Conservation (phyloP, 306 rosid species). For the Rosa persica region DNA sequence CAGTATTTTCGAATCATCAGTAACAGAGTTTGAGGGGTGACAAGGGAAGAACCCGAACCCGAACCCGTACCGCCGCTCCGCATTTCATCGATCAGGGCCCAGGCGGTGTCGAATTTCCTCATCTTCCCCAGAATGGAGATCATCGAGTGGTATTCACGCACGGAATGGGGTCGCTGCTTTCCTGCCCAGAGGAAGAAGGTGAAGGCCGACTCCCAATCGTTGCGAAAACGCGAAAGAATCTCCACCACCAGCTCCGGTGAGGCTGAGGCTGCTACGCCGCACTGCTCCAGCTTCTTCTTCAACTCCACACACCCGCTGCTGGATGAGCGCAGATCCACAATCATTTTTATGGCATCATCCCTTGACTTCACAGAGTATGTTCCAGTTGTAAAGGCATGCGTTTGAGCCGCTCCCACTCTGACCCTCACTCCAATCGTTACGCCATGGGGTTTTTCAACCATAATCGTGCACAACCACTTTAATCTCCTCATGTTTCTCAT, state of each 20-base stretch:
- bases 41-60: slow-evolving; percentile 45
- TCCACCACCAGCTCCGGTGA: slow-evolving; percentile 67
- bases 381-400: neutral
- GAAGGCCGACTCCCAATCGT: slow-evolving; percentile 87
- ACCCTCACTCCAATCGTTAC: neutral
- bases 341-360: slow-evolving; percentile 29
- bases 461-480: neutral
- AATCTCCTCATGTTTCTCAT: slow-evolving; percentile 6
- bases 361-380: neutral
- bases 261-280: slow-evolving; percentile 31
- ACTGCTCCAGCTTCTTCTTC: slow-evolving; percentile 56
- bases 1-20: slow-evolving; percentile 80
- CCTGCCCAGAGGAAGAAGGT: slow-evolving; percentile 89
- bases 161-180: slow-evolving; percentile 60
- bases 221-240: slow-evolving; percentile 65
- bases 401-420: neutral
- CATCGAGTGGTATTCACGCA: slow-evolving; percentile 79
- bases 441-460: slow-evolving; percentile 2
- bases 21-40: slow-evolving; percentile 69
- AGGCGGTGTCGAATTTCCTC: slow-evolving; percentile 88
- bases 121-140: slow-evolving; percentile 77
- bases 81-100: slow-evolving; percentile 82
- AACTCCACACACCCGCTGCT: slow-evolving; percentile 30
- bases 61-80: neutral
- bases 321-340: slow-evolving; percentile 48